Evolutionary conservation across 2,329 filamentous ascomycete species (phyloP).

Genomic region (Fusarium domesticum): DNA sequence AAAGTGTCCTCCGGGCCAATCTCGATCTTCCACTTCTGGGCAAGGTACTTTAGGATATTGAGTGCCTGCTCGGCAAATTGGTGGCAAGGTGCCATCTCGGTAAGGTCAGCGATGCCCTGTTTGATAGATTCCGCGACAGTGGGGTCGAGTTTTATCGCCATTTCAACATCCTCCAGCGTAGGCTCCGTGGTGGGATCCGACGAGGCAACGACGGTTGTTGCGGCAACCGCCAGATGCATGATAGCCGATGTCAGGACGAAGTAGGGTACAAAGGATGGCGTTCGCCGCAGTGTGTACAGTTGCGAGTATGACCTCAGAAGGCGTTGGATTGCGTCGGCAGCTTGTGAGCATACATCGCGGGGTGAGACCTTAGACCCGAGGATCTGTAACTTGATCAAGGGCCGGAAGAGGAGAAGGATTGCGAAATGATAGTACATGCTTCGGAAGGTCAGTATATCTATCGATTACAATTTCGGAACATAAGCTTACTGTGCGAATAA

Average conservation of each 20-base stretch:
- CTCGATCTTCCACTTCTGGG: constrained; percentile 57
- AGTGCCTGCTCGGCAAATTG: constrained; percentile 60
- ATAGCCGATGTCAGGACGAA: constrained; percentile 61
- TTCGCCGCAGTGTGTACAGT: constrained; percentile 56
- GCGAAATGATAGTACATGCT: constrained; percentile 71
- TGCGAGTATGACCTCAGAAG: constrained; percentile 56
- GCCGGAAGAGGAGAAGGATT: constrained; percentile 70
- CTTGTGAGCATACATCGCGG: constrained; percentile 62
- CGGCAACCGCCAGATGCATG: constrained; percentile 56
- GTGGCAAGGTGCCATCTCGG: constrained; percentile 60
- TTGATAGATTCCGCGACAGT: constrained; percentile 45
- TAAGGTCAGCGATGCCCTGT: constrained; percentile 55
- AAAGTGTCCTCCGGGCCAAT: constrained; percentile 42
- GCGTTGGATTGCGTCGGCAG: constrained; percentile 57
- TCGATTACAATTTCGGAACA: neutral
- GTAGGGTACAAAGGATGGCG: constrained; percentile 59
- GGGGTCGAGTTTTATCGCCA: constrained; percentile 37
- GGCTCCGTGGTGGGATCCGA: constrained; percentile 11
- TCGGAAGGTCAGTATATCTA: constrained; percentile 6
- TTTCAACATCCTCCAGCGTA: constrained; percentile 30
- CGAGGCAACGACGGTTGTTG: constrained; percentile 29
- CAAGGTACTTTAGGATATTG: constrained; percentile 57
- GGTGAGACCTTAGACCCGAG: constrained; percentile 62
- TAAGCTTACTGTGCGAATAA: constrained; percentile 67
- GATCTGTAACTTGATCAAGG: constrained; percentile 63